Evolutionary conservation across 345 rosid species (phyloP).

Genomic region (Citrus cavaleriei): DNA sequence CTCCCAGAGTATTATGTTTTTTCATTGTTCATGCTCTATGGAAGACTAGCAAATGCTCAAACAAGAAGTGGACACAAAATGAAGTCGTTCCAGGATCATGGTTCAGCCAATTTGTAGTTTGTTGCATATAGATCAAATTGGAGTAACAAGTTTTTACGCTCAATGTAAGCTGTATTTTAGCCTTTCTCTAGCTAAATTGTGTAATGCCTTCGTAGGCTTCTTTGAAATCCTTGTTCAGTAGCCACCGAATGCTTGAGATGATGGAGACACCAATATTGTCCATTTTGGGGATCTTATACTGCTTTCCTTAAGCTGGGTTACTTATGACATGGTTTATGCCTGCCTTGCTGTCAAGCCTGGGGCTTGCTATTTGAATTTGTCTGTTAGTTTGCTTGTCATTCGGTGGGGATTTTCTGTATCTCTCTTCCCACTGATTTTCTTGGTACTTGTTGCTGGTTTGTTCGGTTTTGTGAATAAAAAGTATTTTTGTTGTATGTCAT

Average conservation of each 20-base stretch:
- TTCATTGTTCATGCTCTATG: neutral
- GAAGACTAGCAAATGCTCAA: neutral
- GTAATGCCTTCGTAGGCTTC: neutral
- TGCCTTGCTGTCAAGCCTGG: neutral
- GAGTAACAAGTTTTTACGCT: neutral
- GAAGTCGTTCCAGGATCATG: neutral
- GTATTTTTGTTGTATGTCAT: neutral
- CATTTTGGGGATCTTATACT: neutral
- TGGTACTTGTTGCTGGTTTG: neutral
- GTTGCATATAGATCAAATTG: neutral
- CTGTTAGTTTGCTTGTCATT: neutral
- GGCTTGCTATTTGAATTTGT: neutral
- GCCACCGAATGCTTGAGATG: neutral
- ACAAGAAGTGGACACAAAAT: neutral
- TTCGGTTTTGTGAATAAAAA: neutral
- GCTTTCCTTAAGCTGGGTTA: neutral
- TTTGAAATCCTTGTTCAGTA: neutral
- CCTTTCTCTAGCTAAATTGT: neutral
- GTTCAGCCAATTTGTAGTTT: neutral
- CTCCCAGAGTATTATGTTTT: neutral
- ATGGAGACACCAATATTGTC: neutral
- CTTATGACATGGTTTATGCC: neutral
- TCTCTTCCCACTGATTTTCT: neutral
- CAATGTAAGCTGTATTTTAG: neutral
- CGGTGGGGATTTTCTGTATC: neutral